Evolutionary conservation across 164 flowering plant genomes (phyloP).

Genomic region (Macadamia tetraphylla): DNA sequence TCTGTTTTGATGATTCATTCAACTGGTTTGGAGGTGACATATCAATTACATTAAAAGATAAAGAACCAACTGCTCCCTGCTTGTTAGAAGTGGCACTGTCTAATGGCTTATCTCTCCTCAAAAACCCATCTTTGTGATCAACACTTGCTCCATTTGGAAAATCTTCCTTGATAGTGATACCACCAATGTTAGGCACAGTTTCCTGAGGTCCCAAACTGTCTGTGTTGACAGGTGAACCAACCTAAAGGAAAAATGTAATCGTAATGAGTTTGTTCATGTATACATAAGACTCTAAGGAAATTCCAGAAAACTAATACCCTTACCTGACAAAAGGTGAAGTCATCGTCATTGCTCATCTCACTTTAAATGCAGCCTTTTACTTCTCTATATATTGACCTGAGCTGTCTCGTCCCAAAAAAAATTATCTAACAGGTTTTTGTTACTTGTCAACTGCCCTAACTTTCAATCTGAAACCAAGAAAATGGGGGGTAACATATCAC

Average conservation of each 20-base stretch:
- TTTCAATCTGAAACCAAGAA: too few species aligned
- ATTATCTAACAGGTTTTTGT: too few species aligned
- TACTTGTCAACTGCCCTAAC: too few species aligned
- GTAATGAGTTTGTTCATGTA: background rate
- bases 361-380: background rate
- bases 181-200: constrained; percentile 26
- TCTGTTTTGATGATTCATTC: constrained; percentile 18
- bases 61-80: constrained; percentile 53
- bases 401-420: too few species aligned
- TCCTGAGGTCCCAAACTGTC: constrained; percentile 31
- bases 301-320: constrained; percentile 17
- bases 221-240: constrained; percentile 26
- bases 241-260: constrained; percentile 23
- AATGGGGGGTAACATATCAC: too few species aligned
- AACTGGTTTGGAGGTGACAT: constrained; percentile 26
- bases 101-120: constrained; percentile 19
- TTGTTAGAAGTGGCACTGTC: constrained; percentile 18
- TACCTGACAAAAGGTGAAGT: constrained; percentile 84
- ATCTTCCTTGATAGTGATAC: constrained; percentile 32
- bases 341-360: constrained; percentile 47
- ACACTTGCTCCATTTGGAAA: constrained; percentile 13
- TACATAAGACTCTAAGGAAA: background rate
- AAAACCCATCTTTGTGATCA: constrained; percentile 15
- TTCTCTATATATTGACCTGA: too few species aligned
- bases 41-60: constrained; percentile 49